Evolutionary conservation across 2,329 filamentous ascomycete genomes (phyloP).

Genomic region (Colletotrichum tabaci): DNA sequence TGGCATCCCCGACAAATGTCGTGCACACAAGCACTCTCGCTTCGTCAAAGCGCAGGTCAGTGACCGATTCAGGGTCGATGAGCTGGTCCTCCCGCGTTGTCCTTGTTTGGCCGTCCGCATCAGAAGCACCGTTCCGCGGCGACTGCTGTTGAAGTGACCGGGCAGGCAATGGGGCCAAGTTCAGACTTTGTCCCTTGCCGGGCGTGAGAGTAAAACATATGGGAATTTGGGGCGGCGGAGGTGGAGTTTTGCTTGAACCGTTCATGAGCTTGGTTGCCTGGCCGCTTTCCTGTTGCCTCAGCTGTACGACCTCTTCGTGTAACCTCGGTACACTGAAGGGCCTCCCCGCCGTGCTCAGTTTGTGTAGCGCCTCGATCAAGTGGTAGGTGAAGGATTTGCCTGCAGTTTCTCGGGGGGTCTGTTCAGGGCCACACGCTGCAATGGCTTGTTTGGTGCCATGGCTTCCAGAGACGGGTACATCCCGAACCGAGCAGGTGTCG

Average conservation of each 20-base stretch:
- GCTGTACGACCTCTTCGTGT: constrained; percentile 67
- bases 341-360: constrained; percentile 63
- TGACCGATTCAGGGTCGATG: constrained; percentile 64
- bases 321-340: constrained; percentile 71
- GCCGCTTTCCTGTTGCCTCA: constrained; percentile 61
- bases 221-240: constrained; percentile 58
- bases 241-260: constrained; percentile 56
- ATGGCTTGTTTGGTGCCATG: constrained; percentile 75
- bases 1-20: constrained; percentile 76
- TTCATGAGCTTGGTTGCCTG: constrained; percentile 62
- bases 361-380: constrained; percentile 68
- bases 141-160: constrained; percentile 51
- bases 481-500: constrained; percentile 72
- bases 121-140: constrained; percentile 44
- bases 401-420: constrained; percentile 59
- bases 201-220: constrained; percentile 70
- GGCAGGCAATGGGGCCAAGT: constrained; percentile 63
- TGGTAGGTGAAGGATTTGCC: constrained; percentile 72
- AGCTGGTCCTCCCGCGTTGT: constrained; percentile 56
- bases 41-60: constrained; percentile 74
- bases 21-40: constrained; percentile 76
- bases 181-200: constrained; percentile 66
- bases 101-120: constrained; percentile 41
- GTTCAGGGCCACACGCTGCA: constrained; percentile 71
- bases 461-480: constrained; percentile 65